Conservation (phyloP, 805 yeast species). For the Sugiyamaella mastotermitis region DNA sequence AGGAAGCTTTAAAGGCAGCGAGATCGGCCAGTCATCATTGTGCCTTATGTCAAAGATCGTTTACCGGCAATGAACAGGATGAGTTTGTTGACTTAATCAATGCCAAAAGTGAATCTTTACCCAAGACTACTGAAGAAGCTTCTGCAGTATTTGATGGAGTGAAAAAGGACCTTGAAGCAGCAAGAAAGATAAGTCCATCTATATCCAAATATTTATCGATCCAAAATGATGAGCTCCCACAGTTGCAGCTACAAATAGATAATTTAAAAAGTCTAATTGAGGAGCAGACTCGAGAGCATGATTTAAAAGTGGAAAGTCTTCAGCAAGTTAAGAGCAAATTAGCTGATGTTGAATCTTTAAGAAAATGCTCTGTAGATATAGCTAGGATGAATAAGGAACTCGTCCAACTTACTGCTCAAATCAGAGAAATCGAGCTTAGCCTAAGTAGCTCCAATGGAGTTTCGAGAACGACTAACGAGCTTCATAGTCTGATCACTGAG, state of each 20-base stretch:
- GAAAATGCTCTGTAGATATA: conserved; percentile 28
- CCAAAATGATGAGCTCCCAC: too few species aligned
- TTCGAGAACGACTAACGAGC: conserved; percentile 16
- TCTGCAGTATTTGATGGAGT: conserved; percentile 9
- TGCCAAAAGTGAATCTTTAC: conserved; percentile 30
- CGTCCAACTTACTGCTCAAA: conserved; percentile 19
- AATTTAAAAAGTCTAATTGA: too few species aligned
- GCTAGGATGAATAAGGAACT: conserved; percentile 25
- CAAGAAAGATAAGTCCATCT: too few species aligned
- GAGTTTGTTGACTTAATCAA: conserved; percentile 21
- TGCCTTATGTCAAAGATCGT: neutral
- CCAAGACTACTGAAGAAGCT: conserved; percentile 23
- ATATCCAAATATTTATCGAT: too few species aligned
- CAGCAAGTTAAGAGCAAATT: too few species aligned
- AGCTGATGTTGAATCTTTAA: conserved; percentile 23
- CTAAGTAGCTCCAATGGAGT: too few species aligned
- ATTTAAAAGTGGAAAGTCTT: too few species aligned
- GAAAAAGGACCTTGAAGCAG: conserved; percentile 26
- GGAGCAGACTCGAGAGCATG: too few species aligned
- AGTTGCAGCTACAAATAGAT: too few species aligned
- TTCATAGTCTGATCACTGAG: conserved; percentile 25
- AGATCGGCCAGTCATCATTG: too few species aligned
- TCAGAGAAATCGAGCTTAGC: conserved; percentile 21
- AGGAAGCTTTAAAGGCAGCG: conserved; percentile 62
- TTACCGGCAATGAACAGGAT: neutral